A percentile compares a stretch with the other conserved stretches of the same genome.
Evolutionary conservation across 2,329 filamentous ascomycete species (phyloP).

Genomic region (Emmonsia crescens): DNA sequence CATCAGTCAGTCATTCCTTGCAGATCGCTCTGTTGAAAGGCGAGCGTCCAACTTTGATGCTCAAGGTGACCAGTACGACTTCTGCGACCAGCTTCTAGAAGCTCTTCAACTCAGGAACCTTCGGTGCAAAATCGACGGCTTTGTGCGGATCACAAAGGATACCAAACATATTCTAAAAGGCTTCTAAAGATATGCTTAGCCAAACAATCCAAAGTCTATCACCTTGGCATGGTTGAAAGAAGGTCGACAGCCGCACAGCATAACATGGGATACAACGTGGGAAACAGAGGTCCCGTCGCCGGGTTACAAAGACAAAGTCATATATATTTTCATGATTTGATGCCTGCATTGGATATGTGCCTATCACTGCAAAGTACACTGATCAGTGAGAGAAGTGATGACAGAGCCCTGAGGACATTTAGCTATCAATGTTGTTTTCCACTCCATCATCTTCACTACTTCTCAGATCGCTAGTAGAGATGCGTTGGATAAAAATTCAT

Average conservation of each 20-base stretch:
- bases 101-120: constrained; percentile 39
- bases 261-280: constrained; percentile 44
- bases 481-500: constrained; percentile 45
- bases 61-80: constrained; percentile 44
- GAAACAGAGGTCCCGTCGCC: constrained; percentile 40
- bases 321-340: constrained; percentile 48
- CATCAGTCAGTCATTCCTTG: constrained; percentile 32
- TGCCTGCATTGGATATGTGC: constrained; percentile 44
- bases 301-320: constrained; percentile 44
- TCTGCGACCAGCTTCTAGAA: constrained; percentile 39
- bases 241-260: constrained; percentile 41
- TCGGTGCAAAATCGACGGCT: constrained; percentile 41
- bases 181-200: constrained; percentile 38
- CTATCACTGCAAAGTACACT: constrained; percentile 43
- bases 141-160: constrained; percentile 38
- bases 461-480: constrained; percentile 43
- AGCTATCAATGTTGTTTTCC: constrained; percentile 44
- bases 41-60: constrained; percentile 42
- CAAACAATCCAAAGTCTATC: constrained; percentile 40
- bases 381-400: constrained; percentile 46
- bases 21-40: constrained; percentile 44
- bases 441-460: constrained; percentile 43
- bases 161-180: constrained; percentile 43
- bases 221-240: constrained; percentile 41
- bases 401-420: constrained; percentile 42